Evolutionary conservation across 169 alveolate genomes (phyloP).

Genomic region (Plasmodium cynomolgi): DNA sequence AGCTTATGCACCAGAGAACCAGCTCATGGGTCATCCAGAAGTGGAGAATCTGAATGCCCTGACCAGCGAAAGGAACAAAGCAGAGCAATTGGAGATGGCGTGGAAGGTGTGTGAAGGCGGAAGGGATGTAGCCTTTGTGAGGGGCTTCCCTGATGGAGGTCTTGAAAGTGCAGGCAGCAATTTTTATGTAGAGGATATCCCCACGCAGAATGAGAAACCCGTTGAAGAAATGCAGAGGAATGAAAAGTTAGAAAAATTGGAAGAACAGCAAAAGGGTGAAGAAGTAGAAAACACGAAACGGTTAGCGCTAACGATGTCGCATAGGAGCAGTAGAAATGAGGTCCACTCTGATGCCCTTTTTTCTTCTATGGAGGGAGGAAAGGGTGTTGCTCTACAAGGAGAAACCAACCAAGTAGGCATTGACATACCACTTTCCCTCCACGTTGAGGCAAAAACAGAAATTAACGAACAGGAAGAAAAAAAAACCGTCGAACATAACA

Average conservation of each 20-base stretch:
- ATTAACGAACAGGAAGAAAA: background rate
- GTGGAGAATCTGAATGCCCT: background rate
- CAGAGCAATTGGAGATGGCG: background rate
- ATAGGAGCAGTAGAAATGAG: background rate
- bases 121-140: background rate
- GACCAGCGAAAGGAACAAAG: background rate
- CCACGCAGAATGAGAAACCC: background rate
- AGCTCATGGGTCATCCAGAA: background rate
- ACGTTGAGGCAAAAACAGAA: background rate
- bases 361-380: background rate
- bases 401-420: background rate
- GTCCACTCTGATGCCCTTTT: background rate
- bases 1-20: background rate
- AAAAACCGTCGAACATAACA: conserved; percentile 4
- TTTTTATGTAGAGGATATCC: background rate
- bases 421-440: background rate
- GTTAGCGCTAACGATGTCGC: background rate
- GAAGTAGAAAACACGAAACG: background rate
- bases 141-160: background rate
- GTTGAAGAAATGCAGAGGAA: background rate
- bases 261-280: background rate
- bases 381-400: background rate
- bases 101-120: background rate
- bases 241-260: background rate
- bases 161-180: background rate